Evolutionary conservation across 73 alveolate genomes (phyloP), one percentile per base, ranked within the genome.

Genomic region (Urostyla sp.): DNA sequence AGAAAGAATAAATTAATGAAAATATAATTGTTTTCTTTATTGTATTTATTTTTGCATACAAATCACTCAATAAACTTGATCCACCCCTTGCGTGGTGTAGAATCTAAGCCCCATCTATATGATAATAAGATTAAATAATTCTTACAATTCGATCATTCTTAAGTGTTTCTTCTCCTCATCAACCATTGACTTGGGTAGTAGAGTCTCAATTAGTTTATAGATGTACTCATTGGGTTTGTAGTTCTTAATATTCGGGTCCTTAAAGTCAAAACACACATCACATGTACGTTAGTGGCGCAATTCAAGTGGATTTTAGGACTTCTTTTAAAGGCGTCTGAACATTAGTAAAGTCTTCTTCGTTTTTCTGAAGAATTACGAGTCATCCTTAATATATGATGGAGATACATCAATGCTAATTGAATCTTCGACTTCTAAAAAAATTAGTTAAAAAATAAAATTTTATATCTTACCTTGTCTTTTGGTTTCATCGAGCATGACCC

Each of bases 271-370:
- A 89, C 83, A 75, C 16, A 76, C 87, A 57, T 89, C 93, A 27
- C 87, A 67, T 0, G 92, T 89, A 30, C 92, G 76, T 69, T 85
- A 37, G 67, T 89, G 93, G 36, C 92, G 61, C 77, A 76, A 76
- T 56, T 84, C 91, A 13, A 89, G 73, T 24, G 77, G 77, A 28
- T 77, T 60, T 44, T 48, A 35, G 44, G 28, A 36, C 81, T 59
- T 58, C 58, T 34, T 61, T 46, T 13, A 38, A 48, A 73, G 49
- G 59, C 84, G 61, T 67, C 96, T 67, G 53, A 89, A 63, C 80
- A 89, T 84, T 1, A 89, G 80, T 35, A 89, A 66, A 15, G 90
- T 89, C 59, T 83, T 75, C 31, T 89, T 83, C 11, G 93, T 67
- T 46, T 78, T 89, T 61, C 80, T 84, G 82, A 89, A 75, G 67